A percentile compares a stretch with the other conserved stretches of the same genome.
Conservation (phyloP, 2,329 filamentous ascomycete genomes). For the Colletotrichum sp. region DNA sequence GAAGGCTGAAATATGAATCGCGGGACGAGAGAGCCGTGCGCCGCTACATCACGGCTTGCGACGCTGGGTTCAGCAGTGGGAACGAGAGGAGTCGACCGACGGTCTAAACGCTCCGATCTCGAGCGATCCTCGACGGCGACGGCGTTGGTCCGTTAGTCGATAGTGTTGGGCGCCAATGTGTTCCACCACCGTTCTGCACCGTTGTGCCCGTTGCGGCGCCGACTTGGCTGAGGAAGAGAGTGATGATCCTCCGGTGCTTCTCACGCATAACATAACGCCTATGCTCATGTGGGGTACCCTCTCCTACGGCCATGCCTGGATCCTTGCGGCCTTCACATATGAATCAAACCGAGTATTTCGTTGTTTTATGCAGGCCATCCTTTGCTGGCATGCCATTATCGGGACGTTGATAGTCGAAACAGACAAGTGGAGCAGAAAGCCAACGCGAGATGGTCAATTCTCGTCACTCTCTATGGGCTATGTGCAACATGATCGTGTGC, state of each 20-base stretch:
- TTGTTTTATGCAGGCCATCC: not conserved
- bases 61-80: not conserved
- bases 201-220: not conserved
- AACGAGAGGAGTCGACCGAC: not conserved
- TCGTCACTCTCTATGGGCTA: not conserved
- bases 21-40: constrained; percentile 4
- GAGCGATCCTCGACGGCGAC: not conserved
- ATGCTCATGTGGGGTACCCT: not conserved
- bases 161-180: not conserved
- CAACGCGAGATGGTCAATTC: not conserved
- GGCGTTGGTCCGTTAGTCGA: not conserved
- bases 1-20: constrained; percentile 15
- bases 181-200: not conserved
- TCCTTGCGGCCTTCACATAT: not conserved
- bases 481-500: not conserved
- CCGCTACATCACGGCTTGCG: not conserved
- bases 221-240: not conserved
- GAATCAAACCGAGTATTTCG: not conserved
- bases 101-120: constrained; percentile 3
- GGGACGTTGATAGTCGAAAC: not conserved
- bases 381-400: not conserved
- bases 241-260: not conserved
- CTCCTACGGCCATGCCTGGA: not conserved
- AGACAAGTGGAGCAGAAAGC: not conserved
- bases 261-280: not conserved